phyloP scores from a whole-genome alignment of 2,329 filamentous ascomycete species.

The Verticillium dahliae region DNA sequence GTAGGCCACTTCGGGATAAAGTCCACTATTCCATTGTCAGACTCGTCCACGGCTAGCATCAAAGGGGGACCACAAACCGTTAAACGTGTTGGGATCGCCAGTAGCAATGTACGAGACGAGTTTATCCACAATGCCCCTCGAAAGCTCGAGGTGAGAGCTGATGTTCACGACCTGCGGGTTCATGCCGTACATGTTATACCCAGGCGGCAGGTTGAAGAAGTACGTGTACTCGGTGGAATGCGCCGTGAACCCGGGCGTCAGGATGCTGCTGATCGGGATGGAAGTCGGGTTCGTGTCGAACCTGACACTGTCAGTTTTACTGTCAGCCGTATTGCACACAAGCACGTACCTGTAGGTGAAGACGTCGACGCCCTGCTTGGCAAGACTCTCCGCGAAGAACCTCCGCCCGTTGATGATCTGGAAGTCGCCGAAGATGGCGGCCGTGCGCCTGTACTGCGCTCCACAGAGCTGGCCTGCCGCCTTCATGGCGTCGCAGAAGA shows the following conservation, averaged over 20 bases:
- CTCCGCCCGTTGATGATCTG: slow-evolving; percentile 4
- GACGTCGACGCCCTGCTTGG: slow-evolving; percentile 6
- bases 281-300: slow-evolving; percentile 14
- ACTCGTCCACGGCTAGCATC: not conserved
- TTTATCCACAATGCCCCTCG: slow-evolving; percentile 9
- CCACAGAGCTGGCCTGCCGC: slow-evolving; percentile 6
- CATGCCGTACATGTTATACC: slow-evolving; percentile 8
- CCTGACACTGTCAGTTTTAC: not conserved
- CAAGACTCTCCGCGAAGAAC: slow-evolving; percentile 4
- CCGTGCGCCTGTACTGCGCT: slow-evolving; percentile 9
- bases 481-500: slow-evolving; percentile 9
- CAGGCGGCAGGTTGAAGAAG: slow-evolving; percentile 10
- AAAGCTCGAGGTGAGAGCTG: slow-evolving; percentile 9
- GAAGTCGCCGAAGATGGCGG: slow-evolving; percentile 10
- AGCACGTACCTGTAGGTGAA: slow-evolving; percentile 9
- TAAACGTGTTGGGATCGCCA: slow-evolving; percentile 10
- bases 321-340: no score
- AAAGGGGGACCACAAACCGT: not conserved
- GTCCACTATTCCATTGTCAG: not conserved
- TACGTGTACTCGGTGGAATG: slow-evolving; percentile 15
- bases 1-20: slow-evolving; percentile 10
- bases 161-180: slow-evolving; percentile 10
- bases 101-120: slow-evolving; percentile 11
- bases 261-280: slow-evolving; percentile 6
- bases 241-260: slow-evolving; percentile 11